Base-by-base conservation (phyloP, 2,329 filamentous ascomycete species). In the Aspergillus japonicus region DNA sequence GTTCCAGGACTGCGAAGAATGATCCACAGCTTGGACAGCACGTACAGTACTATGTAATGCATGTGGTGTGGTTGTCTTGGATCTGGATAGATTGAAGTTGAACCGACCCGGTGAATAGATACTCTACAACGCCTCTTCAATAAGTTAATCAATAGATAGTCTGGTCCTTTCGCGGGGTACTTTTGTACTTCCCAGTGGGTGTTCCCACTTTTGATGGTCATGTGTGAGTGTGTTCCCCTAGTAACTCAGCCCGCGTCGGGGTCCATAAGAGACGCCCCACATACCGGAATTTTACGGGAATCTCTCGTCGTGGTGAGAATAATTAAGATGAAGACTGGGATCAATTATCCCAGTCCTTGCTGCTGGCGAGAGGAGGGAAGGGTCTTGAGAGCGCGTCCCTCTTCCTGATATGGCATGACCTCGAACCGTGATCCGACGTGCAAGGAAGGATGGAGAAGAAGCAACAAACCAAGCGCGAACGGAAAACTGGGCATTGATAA, bases 211-310 rank as follows among this genome's bases (percentile, higher is more conserved):
- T 59, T 60, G 47, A 44, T 64, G 60, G 58, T 62, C 60, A 63
- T 62, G 58, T 58, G 63, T 35, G 14, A 35, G 33, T 19, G 39
- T 26, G 65, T 66, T 66, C 52, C 65, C 65, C 60, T 56, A 66
- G 65, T 64, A 63, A 65, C 64, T 66, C 58, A 60, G 42, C 49
- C 54, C 54, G 54, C 44, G 35, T 57, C 42, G 48, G 50, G 14
- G 33, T 29, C 59, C 59, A 58, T 54, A 19, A 35, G 52, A 16
- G 31, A 56, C 49, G 60, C 51, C 54, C 60, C 60, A 60, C 39
- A 48, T 59, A 50, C 62, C 63, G 63, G 63, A 54, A 59, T 64
- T 65, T 64, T 57, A 58, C 63, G 63, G 63, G 57, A 42, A 54
- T 56, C 24, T 52, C 14, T 35, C 16, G 39, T 55, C 23, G 33